Percentiles rank a stretch among this genome's conserved stretches.
Evolutionary conservation across 2,329 filamentous ascomycete species (phyloP).

Genomic region (Aspergillus nomiae): DNA sequence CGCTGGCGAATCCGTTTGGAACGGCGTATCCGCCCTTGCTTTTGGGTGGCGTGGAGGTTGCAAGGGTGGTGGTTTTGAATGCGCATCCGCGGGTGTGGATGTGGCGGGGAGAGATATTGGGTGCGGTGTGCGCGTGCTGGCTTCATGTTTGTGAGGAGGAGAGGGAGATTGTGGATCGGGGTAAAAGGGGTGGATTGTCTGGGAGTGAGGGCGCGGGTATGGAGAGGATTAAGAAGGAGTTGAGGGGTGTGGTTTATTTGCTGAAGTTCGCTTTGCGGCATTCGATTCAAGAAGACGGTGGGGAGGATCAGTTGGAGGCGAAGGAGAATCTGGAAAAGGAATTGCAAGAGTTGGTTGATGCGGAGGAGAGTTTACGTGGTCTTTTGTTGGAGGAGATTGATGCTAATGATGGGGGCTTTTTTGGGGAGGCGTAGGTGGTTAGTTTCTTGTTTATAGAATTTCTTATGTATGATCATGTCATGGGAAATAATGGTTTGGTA

Average conservation of each 20-base stretch:
- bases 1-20: constrained; percentile 70
- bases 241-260: constrained; percentile 31
- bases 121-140: constrained; percentile 65
- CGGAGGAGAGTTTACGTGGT: constrained; percentile 34
- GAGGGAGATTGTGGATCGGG: constrained; percentile 15
- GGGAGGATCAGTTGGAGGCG: constrained; percentile 23
- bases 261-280: constrained; percentile 35
- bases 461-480: neutral
- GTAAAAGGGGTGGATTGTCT: neutral
- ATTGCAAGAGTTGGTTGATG: constrained; percentile 37
- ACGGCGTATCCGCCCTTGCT: constrained; percentile 58
- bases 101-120: constrained; percentile 66
- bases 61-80: constrained; percentile 62
- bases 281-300: constrained; percentile 19
- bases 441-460: neutral
- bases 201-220: constrained; percentile 13
- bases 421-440: constrained; percentile 4
- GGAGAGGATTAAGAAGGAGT: constrained; percentile 26
- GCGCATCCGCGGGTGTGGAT: constrained; percentile 69
- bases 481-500: neutral
- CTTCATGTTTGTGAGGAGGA: constrained; percentile 52
- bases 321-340: constrained; percentile 37
- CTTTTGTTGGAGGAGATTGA: constrained; percentile 29
- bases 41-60: constrained; percentile 52
- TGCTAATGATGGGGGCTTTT: constrained; percentile 19